Base-by-base conservation (phyloP, 441 rosid species). In the Syzygium malaccense region DNA sequence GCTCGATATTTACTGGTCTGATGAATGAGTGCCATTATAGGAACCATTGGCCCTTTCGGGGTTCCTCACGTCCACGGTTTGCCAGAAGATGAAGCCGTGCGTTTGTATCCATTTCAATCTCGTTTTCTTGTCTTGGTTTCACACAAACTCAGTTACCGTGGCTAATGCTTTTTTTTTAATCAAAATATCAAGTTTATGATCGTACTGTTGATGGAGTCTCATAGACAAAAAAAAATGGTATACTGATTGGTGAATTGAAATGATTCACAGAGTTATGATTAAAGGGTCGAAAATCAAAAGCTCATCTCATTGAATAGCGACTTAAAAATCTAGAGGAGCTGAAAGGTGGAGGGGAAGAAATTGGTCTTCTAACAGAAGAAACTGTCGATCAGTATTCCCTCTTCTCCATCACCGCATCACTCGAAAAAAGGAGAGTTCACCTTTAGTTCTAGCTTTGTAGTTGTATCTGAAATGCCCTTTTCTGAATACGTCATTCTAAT, bases 1-100 rank as follows among this genome's bases (percentile, higher is more conserved):
- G 56, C 60, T n/a, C 62, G 33, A 90, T 25, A 88, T 92, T 55
- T 62, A 87, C 49, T 91, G 90, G 89, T 88, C 92, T 56, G 89
- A 88, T 86, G 89, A 66, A 80, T 85, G 53, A 62, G 88, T 80
- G 58, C 19, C 20, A 87, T 78, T 51, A 32, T 5, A 57, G 75
- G 25, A n/a, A 60, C 30, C 62, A 55, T 57, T 83, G 10, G 48
- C 80, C 28, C 80, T 33, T 71, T 20, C 37, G 49, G 80, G 79
- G 80, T 33, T 33, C 28, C 33, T 71, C 49, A 19, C 49, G 23
- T 37, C 79, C 48, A 79, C 32, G 64, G 80, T 32, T 32, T 56
- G 32, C 45, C 55, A 87, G 78, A 79, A 41, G 85, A 86, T 87
- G 26, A 54, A 68, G 19, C 48, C 53, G 12, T 33, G 80, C 80